Evolutionary conservation across 371 early-diverging fungal species (phyloP).

Genomic region (Mortierella sp.): DNA sequence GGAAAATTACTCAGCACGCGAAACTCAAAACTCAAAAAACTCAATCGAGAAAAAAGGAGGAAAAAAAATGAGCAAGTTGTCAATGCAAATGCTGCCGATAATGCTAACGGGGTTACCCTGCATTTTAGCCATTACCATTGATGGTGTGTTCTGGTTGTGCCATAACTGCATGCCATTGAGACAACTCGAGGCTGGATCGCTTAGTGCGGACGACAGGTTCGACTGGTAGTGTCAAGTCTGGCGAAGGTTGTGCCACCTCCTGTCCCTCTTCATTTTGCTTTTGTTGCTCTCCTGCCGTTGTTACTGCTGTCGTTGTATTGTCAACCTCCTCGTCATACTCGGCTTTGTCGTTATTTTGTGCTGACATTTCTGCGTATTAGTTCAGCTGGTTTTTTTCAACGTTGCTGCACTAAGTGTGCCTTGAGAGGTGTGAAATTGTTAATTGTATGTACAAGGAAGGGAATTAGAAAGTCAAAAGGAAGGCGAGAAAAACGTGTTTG

Average conservation of each 20-base stretch:
- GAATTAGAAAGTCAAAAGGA: neutral
- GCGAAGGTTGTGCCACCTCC: neutral
- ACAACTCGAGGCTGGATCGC: neutral
- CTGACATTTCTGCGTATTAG: neutral
- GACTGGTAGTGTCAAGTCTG: neutral
- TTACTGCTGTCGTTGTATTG: neutral
- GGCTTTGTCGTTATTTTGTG: neutral
- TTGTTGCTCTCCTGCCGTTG: neutral
- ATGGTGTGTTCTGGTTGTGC: neutral
- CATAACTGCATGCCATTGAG: constrained; percentile 3
- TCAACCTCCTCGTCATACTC: neutral
- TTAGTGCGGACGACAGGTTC: neutral
- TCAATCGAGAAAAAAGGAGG: neutral
- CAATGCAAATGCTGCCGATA: neutral
- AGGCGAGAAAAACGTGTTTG: too few species aligned
- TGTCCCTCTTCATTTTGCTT: neutral
- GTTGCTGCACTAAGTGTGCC: neutral
- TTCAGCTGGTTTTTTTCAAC: neutral
- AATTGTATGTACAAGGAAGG: neutral
- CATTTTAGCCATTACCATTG: neutral
- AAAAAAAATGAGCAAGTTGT: neutral
- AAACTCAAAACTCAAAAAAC: neutral
- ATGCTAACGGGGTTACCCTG: too few species aligned
- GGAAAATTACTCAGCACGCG: neutral
- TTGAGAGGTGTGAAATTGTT: neutral